Evolutionary conservation across 495 filamentous ascomycete species (phyloP).

Genomic region (Trichoderma reesei): DNA sequence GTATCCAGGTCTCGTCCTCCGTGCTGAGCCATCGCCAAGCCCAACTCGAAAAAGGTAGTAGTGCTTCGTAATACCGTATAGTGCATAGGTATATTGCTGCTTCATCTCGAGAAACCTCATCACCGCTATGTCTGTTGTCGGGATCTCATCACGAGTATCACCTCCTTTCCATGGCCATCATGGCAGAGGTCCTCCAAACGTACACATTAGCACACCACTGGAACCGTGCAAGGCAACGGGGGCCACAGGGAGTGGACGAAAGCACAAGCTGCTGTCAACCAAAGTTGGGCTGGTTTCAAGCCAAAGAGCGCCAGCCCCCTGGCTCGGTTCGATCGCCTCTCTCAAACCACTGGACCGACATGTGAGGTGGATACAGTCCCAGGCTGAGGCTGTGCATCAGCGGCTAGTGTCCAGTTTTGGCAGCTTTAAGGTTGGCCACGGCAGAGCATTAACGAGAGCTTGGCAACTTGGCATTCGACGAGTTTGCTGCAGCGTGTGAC

Average conservation of each 20-base stretch:
- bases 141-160: too few species aligned
- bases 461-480: too few species aligned
- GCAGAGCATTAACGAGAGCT: too few species aligned
- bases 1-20: neutral
- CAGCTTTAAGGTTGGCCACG: neutral
- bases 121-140: too few species aligned
- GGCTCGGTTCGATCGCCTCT: neutral
- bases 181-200: too few species aligned
- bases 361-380: neutral
- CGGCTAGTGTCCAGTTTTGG: slow-evolving; percentile 2
- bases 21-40: neutral
- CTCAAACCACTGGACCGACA: neutral
- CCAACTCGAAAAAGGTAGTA: neutral
- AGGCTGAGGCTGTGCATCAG: slow-evolving; percentile 6
- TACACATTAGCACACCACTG: too few species aligned
- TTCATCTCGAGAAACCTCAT: too few species aligned
- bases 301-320: neutral
- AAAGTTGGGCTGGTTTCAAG: neutral
- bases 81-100: too few species aligned
- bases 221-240: too few species aligned
- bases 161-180: too few species aligned
- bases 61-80: neutral
- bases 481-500: too few species aligned
- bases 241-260: neutral
- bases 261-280: neutral